A percentile compares a stretch with the other conserved stretches of the same genome.
These are phyloP conservation scores for Croton laevigatus DNA, from an alignment of 441 rosid species.

Conservation along the genomic window DNA sequence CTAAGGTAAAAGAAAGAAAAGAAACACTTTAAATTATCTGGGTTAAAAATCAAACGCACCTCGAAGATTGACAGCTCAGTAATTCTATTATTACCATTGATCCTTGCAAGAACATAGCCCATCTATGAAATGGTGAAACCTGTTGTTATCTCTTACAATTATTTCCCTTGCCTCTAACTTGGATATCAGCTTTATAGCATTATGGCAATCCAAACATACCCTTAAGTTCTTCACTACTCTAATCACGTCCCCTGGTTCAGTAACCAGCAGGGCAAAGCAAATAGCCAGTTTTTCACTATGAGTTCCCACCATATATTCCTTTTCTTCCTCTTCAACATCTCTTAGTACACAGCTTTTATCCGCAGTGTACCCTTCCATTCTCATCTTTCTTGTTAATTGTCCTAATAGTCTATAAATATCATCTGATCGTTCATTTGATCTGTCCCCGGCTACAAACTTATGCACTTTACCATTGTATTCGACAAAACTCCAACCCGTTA, in stretches of 20 bases:
- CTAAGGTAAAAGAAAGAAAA: no score
- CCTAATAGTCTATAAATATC: slow-evolving; percentile 33
- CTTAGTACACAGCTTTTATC: slow-evolving; percentile 33
- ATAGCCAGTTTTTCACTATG: slow-evolving; percentile 76
- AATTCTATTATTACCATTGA: slow-evolving; percentile 69
- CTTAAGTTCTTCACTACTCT: slow-evolving; percentile 73
- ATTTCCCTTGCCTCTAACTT: slow-evolving; percentile 49
- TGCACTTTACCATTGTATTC: slow-evolving; percentile 48
- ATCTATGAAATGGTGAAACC: slow-evolving; percentile 67
- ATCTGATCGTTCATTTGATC: slow-evolving; percentile 35
- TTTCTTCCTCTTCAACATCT: slow-evolving; percentile 37
- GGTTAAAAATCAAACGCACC: no score
- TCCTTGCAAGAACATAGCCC: slow-evolving; percentile 68
- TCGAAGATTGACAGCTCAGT: no score
- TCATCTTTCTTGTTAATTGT: slow-evolving; percentile 29
- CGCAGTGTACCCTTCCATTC: slow-evolving; percentile 29
- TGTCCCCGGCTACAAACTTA: slow-evolving; percentile 60
- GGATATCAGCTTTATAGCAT: slow-evolving; percentile 59
- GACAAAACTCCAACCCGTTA: slow-evolving; percentile 46
- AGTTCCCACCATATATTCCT: slow-evolving; percentile 31
- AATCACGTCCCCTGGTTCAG: slow-evolving; percentile 47
- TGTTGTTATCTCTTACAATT: slow-evolving; percentile 66
- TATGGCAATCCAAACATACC: slow-evolving; percentile 67
- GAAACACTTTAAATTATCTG: no score
- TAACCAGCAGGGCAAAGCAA: slow-evolving; percentile 55